Conservation (phyloP, 768 basidiomycete species). For the Hirschioporus abietinus region DNA sequence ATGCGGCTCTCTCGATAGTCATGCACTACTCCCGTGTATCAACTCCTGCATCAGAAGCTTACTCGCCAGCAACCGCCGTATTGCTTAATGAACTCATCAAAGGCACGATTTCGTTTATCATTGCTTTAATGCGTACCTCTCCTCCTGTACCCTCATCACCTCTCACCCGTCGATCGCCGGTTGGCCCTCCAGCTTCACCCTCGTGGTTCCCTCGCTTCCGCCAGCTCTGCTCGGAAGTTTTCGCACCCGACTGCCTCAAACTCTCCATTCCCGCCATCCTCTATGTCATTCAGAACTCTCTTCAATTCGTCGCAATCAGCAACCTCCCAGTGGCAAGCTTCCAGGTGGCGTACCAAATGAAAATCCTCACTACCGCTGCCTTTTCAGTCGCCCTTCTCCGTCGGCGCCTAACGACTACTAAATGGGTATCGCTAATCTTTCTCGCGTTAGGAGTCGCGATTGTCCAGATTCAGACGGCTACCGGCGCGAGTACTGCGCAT, state of each 20-base stretch:
- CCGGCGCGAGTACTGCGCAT: conserved; percentile 24
- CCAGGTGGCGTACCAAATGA: conserved; percentile 97
- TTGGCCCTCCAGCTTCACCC: conserved; percentile 13
- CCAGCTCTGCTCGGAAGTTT: conserved; percentile 61
- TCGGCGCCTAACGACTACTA: conserved; percentile 61
- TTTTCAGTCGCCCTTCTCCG: conserved; percentile 82
- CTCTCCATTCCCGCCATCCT: conserved; percentile 94
- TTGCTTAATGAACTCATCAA: conserved; percentile 93
- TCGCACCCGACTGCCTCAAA: conserved; percentile 95
- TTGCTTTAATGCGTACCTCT: conserved; percentile 71
- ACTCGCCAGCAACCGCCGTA: conserved; percentile 93
- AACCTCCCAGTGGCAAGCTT: conserved; percentile 95
- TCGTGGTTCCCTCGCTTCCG: conserved; percentile 39
- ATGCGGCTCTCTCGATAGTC: conserved; percentile 84
- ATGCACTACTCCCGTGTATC: conserved; percentile 96
- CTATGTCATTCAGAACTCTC: conserved; percentile 93
- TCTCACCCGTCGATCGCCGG: conserved; percentile 18
- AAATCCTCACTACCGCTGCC: conserved; percentile 89
- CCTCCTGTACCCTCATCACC: conserved; percentile 23
- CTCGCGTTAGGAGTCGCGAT: conserved; percentile 87
- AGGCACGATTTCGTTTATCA: conserved; percentile 76
- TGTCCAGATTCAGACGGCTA: conserved; percentile 71
- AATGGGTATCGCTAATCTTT: conserved; percentile 83
- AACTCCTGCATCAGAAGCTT: conserved; percentile 65
- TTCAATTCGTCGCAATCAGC: conserved; percentile 91